Evolutionary conservation across 225 moss, liverwort and hornwort genomes (phyloP).

Genomic region (Straminergon stramineum): DNA sequence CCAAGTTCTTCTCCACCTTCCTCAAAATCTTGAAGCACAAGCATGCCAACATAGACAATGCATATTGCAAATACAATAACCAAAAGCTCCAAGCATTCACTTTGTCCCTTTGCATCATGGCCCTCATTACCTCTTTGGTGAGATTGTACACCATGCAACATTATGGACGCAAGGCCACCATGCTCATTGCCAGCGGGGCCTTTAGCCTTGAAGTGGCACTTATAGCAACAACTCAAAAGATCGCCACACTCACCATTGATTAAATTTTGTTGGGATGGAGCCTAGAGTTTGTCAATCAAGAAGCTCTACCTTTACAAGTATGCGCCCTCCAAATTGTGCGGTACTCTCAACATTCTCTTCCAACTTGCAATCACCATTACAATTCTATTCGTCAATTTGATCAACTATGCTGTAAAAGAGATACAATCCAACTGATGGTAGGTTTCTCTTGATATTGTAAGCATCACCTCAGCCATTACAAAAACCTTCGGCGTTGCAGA

Average conservation of each 20-base stretch:
- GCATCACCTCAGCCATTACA: fast-evolving
- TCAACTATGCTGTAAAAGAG: conserved; percentile 25
- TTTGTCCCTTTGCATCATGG: neutral
- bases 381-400: conserved; percentile 16
- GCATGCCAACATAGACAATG: neutral
- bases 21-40: neutral
- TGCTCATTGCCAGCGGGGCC: neutral
- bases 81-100: neutral
- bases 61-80: neutral
- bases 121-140: neutral
- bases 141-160: neutral
- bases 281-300: conserved; percentile 39
- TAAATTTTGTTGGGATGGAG: conserved; percentile 5
- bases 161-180: neutral
- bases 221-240: neutral
- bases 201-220: neutral
- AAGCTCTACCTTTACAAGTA: conserved; percentile 47
- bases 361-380: conserved; percentile 25
- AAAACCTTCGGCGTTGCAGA: too few relatives aligned
- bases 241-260: neutral
- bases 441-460: neutral
- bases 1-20: conserved; percentile 18
- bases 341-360: conserved; percentile 33
- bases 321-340: conserved; percentile 12
- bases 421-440: neutral